Evolutionary conservation across 176 grass and related monocot genomes (phyloP).

Genomic region (Elaeis guineensis): DNA sequence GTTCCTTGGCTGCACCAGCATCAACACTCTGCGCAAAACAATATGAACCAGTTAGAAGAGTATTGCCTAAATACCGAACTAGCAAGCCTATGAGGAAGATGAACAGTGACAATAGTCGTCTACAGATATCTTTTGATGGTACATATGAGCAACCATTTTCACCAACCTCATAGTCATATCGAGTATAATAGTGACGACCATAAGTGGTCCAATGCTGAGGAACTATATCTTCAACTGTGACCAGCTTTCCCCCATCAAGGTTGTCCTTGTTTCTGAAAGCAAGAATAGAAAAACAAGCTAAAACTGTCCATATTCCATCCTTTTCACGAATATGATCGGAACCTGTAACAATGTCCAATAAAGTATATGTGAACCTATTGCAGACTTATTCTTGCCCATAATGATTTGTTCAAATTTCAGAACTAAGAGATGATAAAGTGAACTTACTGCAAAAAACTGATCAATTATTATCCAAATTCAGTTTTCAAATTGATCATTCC

Average conservation of each 20-base stretch:
- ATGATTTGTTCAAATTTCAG: too few species aligned
- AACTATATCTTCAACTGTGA: conserved; percentile 91
- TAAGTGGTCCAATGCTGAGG: conserved; percentile 80
- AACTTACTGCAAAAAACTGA: too few species aligned
- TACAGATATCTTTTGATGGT: too few species aligned
- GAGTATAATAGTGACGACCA: conserved; percentile 98
- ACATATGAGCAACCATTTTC: not conserved
- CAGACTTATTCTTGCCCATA: too few species aligned
- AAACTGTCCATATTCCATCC: conserved; percentile 99
- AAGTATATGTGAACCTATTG: not conserved
- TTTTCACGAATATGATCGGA: conserved; percentile 99
- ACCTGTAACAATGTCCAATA: conserved; percentile 32
- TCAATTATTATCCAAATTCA: too few species aligned
- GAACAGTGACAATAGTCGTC: too few species aligned
- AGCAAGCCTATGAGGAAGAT: too few species aligned
- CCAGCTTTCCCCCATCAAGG: conserved; percentile 68
- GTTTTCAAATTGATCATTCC: too few species aligned
- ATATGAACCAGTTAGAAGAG: conserved; percentile 11
- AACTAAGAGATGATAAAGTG: too few species aligned
- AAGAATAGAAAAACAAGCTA: conserved; percentile 96
- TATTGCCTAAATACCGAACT: too few species aligned
- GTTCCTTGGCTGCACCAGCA: conserved; percentile 69
- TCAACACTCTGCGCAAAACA: conserved; percentile 80
- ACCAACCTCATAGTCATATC: conserved; percentile 93
- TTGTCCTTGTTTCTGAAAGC: conserved; percentile 92